Base-by-base conservation (phyloP, 495 filamentous ascomycete genomes). In the Aspergillus baeticus region DNA sequence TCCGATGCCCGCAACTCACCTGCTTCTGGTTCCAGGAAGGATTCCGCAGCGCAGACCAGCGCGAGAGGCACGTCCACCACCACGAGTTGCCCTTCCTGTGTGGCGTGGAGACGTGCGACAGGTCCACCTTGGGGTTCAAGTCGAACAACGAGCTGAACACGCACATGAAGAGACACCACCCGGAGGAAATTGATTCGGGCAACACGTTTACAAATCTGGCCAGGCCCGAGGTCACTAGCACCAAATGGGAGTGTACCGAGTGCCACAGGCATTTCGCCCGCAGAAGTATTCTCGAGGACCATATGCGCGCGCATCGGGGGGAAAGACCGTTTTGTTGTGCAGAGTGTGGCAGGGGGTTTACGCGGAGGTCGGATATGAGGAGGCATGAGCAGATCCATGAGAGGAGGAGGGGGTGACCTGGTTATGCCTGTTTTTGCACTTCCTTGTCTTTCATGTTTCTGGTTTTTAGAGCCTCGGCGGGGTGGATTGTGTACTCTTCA, bases 11-110 rank as follows among this genome's bases (percentile, higher is more conserved):
- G 0, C 48, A 56, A 17, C 20, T 56, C 6, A 36, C 33, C 2
- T 56, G 54, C 35, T 56, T 56, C 34, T 56, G 31, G 20, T 56
- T 56, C 44, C 54, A 56, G 10, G 43, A 56, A 22, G 54, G 54
- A 1, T 49, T 56, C 44, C 17, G 26, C 6, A 34, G 22, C 7
- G 13, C 4, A 15, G 37, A 26, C 2, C n/a, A 33, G 5, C 54
- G 54, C 26, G 18, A 39, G 8, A n/a, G 33, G 10, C 53, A 55
- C n/a, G 33, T 48, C 17, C 13, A 38, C 34, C 39, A 44, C 36
- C 53, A 55, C 31, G 26, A 38, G 1, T 18, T n/a, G 7, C 53
- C 53, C n/a, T 33, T 39, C 29, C 43, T 8, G 4, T 56, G 54
- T 11, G 10, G 15, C 7, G 43, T 48, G 6, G 33, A 39, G 10